A percentile compares a stretch with the other conserved stretches of the same genome.
Conservation (phyloP, 208 protist genomes). For the Trypanosoma lewisi region DNA sequence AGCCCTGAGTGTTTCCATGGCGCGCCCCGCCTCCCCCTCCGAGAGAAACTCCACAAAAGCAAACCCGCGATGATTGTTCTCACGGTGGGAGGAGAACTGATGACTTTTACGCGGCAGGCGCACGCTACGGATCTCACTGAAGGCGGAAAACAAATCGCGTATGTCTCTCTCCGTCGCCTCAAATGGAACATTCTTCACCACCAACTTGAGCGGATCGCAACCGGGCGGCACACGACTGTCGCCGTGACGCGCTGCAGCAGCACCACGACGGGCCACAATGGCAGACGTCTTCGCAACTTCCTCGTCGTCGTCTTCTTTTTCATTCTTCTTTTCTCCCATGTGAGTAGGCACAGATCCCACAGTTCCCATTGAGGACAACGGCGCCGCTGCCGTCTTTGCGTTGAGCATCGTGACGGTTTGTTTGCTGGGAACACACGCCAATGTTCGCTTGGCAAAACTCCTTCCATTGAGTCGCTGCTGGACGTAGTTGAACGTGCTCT, state of each 20-base stretch:
- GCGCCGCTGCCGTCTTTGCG: not conserved
- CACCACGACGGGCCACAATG: conserved; percentile 13
- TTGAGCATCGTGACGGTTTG: conserved; percentile 32
- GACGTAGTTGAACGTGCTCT: conserved; percentile 57
- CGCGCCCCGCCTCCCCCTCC: conserved; percentile 92
- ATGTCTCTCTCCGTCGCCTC: conserved; percentile 96
- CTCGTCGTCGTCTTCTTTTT: conserved; percentile 27
- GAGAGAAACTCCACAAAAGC: conserved; percentile 98
- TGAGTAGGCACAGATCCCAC: not conserved
- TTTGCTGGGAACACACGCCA: conserved; percentile 80
- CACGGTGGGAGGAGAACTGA: conserved; percentile 68
- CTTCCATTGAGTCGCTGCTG: conserved; percentile 55
- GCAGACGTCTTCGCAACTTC: conserved; percentile 25
- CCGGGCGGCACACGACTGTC: conserved; percentile 54
- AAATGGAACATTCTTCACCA: conserved; percentile 98
- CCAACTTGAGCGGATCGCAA: conserved; percentile 90
- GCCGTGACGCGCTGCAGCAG: not conserved
- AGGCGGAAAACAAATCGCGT: conserved; percentile 94
- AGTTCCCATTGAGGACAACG: not conserved
- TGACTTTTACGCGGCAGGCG: conserved; percentile 95
- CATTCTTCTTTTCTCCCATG: not conserved
- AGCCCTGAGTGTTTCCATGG: conserved; percentile 86
- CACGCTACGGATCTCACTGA: conserved; percentile 95
- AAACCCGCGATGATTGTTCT: conserved; percentile 96
- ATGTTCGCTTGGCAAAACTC: conserved; percentile 47